Evolutionary conservation across 257 asterid genomes (phyloP), one percentile per base, ranked within the genome.

Genomic region (Solanum arcanum): DNA sequence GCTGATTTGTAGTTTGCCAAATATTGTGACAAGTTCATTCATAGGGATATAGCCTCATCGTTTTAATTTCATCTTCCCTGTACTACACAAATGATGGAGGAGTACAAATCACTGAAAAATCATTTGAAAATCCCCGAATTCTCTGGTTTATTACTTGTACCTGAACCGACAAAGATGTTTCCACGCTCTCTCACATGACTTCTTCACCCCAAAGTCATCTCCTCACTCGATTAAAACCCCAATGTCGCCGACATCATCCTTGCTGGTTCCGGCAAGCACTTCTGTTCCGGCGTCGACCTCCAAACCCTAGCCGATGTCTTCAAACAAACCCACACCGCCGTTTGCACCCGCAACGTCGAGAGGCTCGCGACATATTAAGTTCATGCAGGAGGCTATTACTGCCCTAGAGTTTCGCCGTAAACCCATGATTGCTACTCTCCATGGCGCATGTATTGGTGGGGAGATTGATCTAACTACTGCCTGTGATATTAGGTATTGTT

Each of bases 361-460:
- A 92, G 84, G 90, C 87, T 97, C 88, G 81, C 91, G 92, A 18
- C 90, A 87, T 39, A 92, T 97, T 18, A 94, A 93, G 93, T 85
- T 87, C 78, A 14, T 94, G 87, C 98, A 96, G 81, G 93, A 90
- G 3, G 94, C 97, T 23, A 83, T 92, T 25, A 92, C 97, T 78
- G 95, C 98, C 84, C 87, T 94, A 39, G 98, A 97, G 92, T 92
- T 92, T 89, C 94, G 97, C 88, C 90, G 97, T 89, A 97, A 97
- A 92, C 98, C 98, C 4, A 98, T 97, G 20, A 90, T 97, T 7
- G 97, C 95, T 3, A 91, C 93, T 13, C 88, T 97, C 7, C 98
- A 97, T 52, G 98, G 99, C 3, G 98, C 93, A 13, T 97, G 99
- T 91, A 35, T 95, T n/a, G 98, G 98, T 25, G 98, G 95, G 78